Conservation (phyloP, 108 stramenopile species). For the Nitzschia sp. region DNA sequence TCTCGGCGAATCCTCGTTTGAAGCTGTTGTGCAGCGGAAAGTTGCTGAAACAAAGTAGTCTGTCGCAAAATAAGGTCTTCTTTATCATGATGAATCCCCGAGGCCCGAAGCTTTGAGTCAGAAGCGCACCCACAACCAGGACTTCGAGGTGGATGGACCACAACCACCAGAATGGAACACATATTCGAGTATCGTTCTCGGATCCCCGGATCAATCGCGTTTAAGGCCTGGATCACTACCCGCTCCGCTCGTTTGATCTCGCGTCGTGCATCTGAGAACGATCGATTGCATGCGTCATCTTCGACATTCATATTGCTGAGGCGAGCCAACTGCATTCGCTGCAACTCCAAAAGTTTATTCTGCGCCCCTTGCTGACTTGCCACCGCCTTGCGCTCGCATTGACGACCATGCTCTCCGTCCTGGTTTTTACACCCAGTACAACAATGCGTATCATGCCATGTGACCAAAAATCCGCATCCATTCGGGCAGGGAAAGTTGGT, state of each 20-base stretch:
- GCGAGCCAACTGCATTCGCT: background rate
- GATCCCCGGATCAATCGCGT: background rate
- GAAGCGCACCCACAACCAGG: background rate
- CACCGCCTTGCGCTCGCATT: conserved; percentile 6
- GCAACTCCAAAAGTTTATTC: conserved; percentile 7
- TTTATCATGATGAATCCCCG: background rate
- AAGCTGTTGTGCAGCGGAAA: background rate
- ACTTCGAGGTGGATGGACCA: background rate
- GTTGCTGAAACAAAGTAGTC: background rate
- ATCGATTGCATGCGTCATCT: conserved; percentile 8
- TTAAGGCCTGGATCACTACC: background rate
- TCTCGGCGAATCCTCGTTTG: conserved; percentile 7
- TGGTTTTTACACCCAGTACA: conserved; percentile 1
- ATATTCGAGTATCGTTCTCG: conserved; percentile 7
- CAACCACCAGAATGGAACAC: conserved; percentile 1
- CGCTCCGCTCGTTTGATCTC: background rate
- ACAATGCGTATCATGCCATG: conserved; percentile 23
- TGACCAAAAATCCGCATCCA: conserved; percentile 26
- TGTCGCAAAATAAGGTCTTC: background rate
- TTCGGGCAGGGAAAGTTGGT: conserved; percentile 29
- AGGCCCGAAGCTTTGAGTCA: background rate
- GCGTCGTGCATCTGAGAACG: background rate
- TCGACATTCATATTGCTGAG: background rate
- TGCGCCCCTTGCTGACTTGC: conserved; percentile 19
- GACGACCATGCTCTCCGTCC: background rate